These are phyloP conservation scores for Rachicladosporium sp. DNA, from an alignment of 2,329 filamentous ascomycete species.

Conservation along the genomic window DNA sequence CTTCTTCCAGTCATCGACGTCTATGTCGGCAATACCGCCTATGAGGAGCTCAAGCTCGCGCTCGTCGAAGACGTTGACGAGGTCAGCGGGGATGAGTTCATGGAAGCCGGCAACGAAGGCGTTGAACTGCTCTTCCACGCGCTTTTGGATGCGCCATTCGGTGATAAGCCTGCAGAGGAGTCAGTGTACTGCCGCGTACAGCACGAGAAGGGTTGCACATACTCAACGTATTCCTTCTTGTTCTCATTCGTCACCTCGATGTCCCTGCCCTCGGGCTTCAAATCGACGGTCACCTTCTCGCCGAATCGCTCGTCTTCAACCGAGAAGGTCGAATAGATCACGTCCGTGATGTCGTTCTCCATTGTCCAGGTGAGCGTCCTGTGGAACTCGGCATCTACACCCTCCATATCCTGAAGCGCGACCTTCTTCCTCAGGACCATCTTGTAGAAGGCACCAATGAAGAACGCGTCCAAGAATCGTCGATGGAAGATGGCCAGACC, in stretches of 20 bases:
- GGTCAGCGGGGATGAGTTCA: conserved; percentile 87
- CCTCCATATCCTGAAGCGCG: conserved; percentile 89
- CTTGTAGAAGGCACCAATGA: conserved; percentile 98
- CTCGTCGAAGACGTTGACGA: conserved; percentile 98
- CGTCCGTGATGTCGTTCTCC: conserved; percentile 93
- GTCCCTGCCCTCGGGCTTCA: conserved; percentile 79
- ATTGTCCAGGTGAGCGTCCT: conserved; percentile 93
- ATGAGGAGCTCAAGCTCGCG: conserved; percentile 92
- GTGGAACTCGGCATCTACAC: conserved; percentile 96
- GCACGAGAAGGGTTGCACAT: conserved; percentile 23
- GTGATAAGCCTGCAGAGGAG: conserved; percentile 59
- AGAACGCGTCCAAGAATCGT: conserved; percentile 95
- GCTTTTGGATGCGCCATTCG: conserved; percentile 98
- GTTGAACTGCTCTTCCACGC: conserved; percentile 95
- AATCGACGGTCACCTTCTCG: conserved; percentile 82
- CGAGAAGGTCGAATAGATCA: conserved; percentile 89
- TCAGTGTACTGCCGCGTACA: conserved; percentile 6
- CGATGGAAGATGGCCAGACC: conserved; percentile 96
- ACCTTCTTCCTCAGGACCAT: conserved; percentile 96
- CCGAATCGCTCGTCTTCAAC: conserved; percentile 97
- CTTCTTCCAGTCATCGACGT: conserved; percentile 99
- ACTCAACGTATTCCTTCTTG: conserved; percentile 97
- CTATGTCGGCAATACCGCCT: conserved; percentile 98
- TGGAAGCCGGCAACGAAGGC: conserved; percentile 97
- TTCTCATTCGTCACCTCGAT: conserved; percentile 98